Base-by-base conservation (phyloP, 108 stramenopile species). In the Nannochloropsis salina region DNA sequence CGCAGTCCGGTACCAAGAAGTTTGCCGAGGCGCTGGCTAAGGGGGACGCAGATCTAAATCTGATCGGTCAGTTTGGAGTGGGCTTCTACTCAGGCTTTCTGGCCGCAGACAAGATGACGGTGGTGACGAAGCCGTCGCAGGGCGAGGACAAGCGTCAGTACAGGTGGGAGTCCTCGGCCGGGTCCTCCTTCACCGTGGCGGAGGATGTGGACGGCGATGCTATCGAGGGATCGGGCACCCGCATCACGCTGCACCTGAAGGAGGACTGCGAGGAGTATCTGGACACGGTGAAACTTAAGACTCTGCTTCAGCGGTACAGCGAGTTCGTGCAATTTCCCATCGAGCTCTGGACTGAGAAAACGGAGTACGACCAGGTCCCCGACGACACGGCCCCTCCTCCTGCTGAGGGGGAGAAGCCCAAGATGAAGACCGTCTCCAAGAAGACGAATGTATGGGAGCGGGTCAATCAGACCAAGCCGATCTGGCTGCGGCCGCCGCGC, bases 301-400 rank as follows among this genome's bases (percentile, higher is more conserved):
- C 45, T 9, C 85, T 85, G 42, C 40, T 85, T 15, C 86, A 87
- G 5, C 84, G 87, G 85, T 98, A 99, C 90, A 95, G 94, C 2
- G 97, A 97, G 91, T 99, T 97, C 92, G 93, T 99, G 80, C 93
- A 95, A 44, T 99, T 98, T 87, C 98, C 98, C 44, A 97, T 99
- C 86, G 92, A 93, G 83, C 92, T 98, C 2, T 98, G 94, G 94
- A 94, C 96, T 90, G 95, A 96, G 89, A 96, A 91, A 89, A 97
- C 96, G 42, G 94, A 95, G 85, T 97, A 98, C 93, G 94, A 96
- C 82, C 92, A 95, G 87, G 95, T 97, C 22, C 95, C 95, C 4
- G 97, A 98, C 85, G 82, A 87, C 6, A 42, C 84, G n/a, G 86
- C 42, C 11, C 87, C 88, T 85, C 42, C 79, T 20, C 87, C 86